Base-by-base conservation (phyloP, 2,329 filamentous ascomycete genomes). In the Ophidiomyces ophidiicola region DNA sequence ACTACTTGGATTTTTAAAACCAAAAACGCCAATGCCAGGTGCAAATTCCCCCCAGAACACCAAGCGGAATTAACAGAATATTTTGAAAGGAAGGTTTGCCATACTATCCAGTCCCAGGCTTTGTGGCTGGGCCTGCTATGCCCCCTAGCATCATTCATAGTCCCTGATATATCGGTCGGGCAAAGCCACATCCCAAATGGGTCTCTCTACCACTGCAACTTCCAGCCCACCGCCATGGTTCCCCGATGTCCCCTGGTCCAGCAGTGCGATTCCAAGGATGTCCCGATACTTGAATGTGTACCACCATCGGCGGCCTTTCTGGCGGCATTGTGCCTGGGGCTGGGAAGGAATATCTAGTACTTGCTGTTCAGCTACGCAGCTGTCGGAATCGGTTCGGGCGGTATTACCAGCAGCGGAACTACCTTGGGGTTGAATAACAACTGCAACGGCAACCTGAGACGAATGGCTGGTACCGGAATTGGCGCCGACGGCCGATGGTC, bases 221-320 rank as follows among this genome's bases (percentile, higher is more conserved):
- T 98, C 90, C 15, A 68, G 46, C 5, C 48, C 50, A 38, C 51
- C 50, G 24, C n/a, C 21, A 6, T n/a, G 7, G 25, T 12, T 12
- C 37, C 17, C 2, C 12, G 47, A 51, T 19, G 46, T 53, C 19
- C 51, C 53, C 28, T 49, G 45, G 14, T 48, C 39, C 21, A 80
- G 60, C 12, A 73, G 69, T 14, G 76, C 69, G 31, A 80, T 70
- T 4, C 87, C 90, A 45, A 98, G 68, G 50, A 98, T 86, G n/a
- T 87, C 83, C 43, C 87, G 74, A 62, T 96, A 98, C 61, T 93
- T 92, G 69, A 82, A 86, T 4, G 87, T 93, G 56, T 79, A 76
- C 84, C 86, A 96, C 64, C 60, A 60, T 15, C 55, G 50, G 36
- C 61, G 53, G 32, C 50, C 37, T 19, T 51, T 38, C 11, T 54